phyloP scores from a whole-genome alignment of 108 stramenopile species.

The Asterionellopsis glacialis region DNA sequence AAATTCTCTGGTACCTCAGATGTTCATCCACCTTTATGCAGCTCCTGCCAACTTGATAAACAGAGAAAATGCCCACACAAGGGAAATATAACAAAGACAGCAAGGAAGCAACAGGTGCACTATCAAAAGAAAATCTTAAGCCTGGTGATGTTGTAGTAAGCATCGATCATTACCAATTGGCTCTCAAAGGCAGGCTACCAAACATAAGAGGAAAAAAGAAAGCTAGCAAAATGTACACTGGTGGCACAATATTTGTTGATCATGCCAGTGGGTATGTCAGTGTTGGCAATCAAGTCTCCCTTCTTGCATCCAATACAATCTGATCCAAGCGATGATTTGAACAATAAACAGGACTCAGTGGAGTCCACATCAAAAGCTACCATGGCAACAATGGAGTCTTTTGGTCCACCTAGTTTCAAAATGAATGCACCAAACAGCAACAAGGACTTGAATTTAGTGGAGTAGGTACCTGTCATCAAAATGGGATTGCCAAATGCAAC shows the following conservation, averaged over 20 bases:
- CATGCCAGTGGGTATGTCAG: constrained; percentile 14
- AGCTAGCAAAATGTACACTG: too few relatives aligned
- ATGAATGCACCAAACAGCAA: neutral
- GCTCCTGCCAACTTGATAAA: constrained; percentile 7
- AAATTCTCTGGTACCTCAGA: neutral
- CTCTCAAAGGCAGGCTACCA: constrained; percentile 18
- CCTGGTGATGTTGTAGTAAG: constrained; percentile 36
- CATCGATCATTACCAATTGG: constrained; percentile 30
- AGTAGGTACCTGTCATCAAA: constrained; percentile 19
- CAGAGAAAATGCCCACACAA: neutral
- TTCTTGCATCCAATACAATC: constrained; percentile 6
- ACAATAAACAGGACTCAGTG: neutral
- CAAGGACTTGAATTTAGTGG: too few relatives aligned
- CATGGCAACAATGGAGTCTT: constrained; percentile 5
- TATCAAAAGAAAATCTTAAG: constrained; percentile 8
- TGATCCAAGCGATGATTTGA: neutral
- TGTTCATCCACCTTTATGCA: constrained; percentile 1
- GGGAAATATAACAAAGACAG: neutral
- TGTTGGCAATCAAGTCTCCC: too few relatives aligned
- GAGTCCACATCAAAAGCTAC: too few relatives aligned
- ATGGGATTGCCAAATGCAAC: constrained; percentile 14
- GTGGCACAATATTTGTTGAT: constrained; percentile 43
- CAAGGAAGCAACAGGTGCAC: neutral
- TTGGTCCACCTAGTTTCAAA: neutral
- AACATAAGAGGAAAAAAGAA: constrained; percentile 35